These are phyloP conservation scores for Sclerotinia sclerotiorum DNA, from an alignment of 2,329 filamentous ascomycete genomes.

Conservation along the genomic window DNA sequence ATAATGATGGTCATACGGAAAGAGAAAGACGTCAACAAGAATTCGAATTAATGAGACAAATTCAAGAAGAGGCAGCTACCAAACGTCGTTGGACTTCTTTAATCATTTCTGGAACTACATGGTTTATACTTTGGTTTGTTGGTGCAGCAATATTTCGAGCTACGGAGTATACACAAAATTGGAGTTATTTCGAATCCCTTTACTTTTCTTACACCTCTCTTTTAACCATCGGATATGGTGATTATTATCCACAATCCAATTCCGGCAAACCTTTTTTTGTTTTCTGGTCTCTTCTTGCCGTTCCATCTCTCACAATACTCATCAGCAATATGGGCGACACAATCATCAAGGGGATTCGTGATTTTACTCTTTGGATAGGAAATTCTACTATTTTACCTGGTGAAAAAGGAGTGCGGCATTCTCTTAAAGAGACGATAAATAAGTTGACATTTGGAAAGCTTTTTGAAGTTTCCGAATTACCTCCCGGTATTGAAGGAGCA, in stretches of 20 bases:
- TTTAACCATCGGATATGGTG: constrained; percentile 85
- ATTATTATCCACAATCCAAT: constrained; percentile 73
- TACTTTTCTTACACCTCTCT: constrained; percentile 86
- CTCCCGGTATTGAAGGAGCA: constrained; percentile 47
- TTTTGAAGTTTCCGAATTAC: constrained; percentile 46
- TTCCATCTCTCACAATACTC: constrained; percentile 85
- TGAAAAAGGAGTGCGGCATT: constrained; percentile 50
- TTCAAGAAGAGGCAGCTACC: constrained; percentile 64
- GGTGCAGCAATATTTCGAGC: constrained; percentile 72
- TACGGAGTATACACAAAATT: constrained; percentile 52
- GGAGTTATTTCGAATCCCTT: constrained; percentile 77
- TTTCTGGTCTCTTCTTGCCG: constrained; percentile 83
- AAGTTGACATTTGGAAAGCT: constrained; percentile 47
- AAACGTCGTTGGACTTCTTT: constrained; percentile 76
- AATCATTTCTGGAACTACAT: constrained; percentile 64
- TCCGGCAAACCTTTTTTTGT: constrained; percentile 83
- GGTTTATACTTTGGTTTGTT: constrained; percentile 74
- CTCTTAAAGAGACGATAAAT: constrained; percentile 47
- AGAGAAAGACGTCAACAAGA: constrained; percentile 65
- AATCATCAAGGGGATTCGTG: constrained; percentile 62
- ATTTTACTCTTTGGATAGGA: constrained; percentile 56
- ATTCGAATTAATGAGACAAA: constrained; percentile 78
- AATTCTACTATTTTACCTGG: constrained; percentile 61
- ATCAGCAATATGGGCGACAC: constrained; percentile 84
- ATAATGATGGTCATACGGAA: constrained; percentile 43